Evolutionary conservation across 176 grass and related monocot species (phyloP), one percentile per base, ranked within the genome.

Genomic region (Paspalum vaginatum): DNA sequence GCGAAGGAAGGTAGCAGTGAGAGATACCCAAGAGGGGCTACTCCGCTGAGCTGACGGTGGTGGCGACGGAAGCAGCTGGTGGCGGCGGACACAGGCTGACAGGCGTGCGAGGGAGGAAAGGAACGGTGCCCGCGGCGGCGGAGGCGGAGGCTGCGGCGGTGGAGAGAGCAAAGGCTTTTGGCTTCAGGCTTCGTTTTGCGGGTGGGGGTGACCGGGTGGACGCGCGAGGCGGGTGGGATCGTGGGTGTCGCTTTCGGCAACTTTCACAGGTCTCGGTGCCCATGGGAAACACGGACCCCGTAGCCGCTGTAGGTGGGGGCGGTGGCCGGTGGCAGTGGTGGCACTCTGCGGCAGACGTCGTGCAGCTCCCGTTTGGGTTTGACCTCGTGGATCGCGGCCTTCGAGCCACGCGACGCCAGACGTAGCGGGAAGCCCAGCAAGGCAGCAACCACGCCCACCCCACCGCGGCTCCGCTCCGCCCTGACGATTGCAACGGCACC

Each of bases 181-280:
- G 74, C 61, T 70, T 69, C 52, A 61, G 6, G 64, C 41, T 48
- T 8, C 17, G 59, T 42, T 32, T 42, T 53, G 43, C 26, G 45
- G 73, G 25, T 61, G 32, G 10, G 13, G 16, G 10, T 6, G 44
- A 5, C 22, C n/a, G 41, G 9, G 27, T n/a, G 53, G 61, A 50
- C 48, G 61, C 59, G 73, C 32, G 11, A 8, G 11, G 4, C 43
- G 74, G 74, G 74, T 70, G 54, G n/a, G n/a, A n/a, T n/a, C n/a
- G n/a, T n/a, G n/a, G 55, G 65, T 55, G 45, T 85, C 74, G 57
- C 57, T 79, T 79, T 85, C 83, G 56, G 75, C 66, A 37, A 27
- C 72, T 77, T 79, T 85, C 83, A 64, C 83, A 54, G 7, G 67
- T 65, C 67, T 63, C 56, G 55, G 83, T 70, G 74, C 18, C 74